Percentiles rank a stretch among this genome's conserved stretches.
phyloP scores from a whole-genome alignment of 2,329 filamentous ascomycete genomes.

The Venturia pyrina region DNA sequence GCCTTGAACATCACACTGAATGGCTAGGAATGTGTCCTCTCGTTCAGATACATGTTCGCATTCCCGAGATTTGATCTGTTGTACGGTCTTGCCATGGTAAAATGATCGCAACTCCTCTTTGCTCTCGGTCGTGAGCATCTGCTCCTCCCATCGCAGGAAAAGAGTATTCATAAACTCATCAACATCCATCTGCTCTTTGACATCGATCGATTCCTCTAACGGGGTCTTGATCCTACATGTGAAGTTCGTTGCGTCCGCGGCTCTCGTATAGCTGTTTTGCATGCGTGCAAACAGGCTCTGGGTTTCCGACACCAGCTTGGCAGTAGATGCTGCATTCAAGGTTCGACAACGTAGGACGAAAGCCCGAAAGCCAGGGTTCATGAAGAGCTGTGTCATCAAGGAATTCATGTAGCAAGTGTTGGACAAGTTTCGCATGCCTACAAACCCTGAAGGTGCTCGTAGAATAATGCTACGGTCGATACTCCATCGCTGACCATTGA shows the following conservation, averaged over 20 bases:
- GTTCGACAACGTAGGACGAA: conserved; percentile 55
- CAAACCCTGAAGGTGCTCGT: conserved; percentile 69
- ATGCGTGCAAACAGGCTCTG: conserved; percentile 75
- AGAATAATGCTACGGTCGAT: conserved; percentile 43
- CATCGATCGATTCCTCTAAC: conserved; percentile 73
- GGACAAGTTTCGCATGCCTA: conserved; percentile 83
- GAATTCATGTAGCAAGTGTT: conserved; percentile 98
- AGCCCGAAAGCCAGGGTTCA: conserved; percentile 78
- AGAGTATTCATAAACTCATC: conserved; percentile 95
- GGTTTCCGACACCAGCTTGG: conserved; percentile 59
- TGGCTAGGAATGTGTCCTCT: conserved; percentile 82
- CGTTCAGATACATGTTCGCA: conserved; percentile 89
- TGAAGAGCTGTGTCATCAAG: conserved; percentile 85
- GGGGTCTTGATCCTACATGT: conserved; percentile 72
- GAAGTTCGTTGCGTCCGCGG: conserved; percentile 61
- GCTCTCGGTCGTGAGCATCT: conserved; percentile 56
- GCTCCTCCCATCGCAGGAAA: conserved; percentile 82
- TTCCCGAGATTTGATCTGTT: conserved; percentile 91
- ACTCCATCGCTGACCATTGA: not conserved
- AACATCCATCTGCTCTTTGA: conserved; percentile 90
- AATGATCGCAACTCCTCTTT: conserved; percentile 70
- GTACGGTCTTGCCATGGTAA: conserved; percentile 83
- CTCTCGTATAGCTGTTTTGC: conserved; percentile 70
- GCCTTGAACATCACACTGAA: conserved; percentile 93
- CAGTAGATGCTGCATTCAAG: not conserved